Evolutionary conservation across 2,329 filamentous ascomycete species (phyloP).

Genomic region (Spiromastix sp.): DNA sequence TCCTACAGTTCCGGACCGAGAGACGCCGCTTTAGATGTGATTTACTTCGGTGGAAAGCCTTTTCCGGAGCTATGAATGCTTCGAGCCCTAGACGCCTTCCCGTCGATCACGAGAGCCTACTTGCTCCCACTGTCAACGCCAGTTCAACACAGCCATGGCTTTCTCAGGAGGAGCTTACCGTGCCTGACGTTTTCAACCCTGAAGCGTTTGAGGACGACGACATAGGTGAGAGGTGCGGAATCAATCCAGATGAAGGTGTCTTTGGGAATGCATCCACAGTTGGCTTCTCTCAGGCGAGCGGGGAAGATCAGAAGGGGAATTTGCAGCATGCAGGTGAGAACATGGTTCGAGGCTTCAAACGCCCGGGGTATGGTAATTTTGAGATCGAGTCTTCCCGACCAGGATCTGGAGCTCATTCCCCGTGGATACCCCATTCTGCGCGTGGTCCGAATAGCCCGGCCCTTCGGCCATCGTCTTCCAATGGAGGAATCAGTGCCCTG

Average conservation of each 20-base stretch:
- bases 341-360: slow-evolving; percentile 35
- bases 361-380: slow-evolving; percentile 34
- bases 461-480: slow-evolving; percentile 39
- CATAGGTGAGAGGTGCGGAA: neutral
- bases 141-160: slow-evolving; percentile 7
- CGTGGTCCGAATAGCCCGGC: slow-evolving; percentile 35
- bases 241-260: no score
- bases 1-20: no score
- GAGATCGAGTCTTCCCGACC: slow-evolving; percentile 35
- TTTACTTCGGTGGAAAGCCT: no score
- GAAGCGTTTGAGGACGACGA: slow-evolving; percentile 7
- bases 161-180: slow-evolving; percentile 11
- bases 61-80: slow-evolving; percentile 4
- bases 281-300: neutral
- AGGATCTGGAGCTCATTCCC: slow-evolving; percentile 22
- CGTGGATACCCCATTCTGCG: slow-evolving; percentile 18
- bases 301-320: slow-evolving; percentile 35
- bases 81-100: slow-evolving; percentile 5
- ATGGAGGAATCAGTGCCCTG: slow-evolving; percentile 69
- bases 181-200: slow-evolving; percentile 13
- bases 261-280: neutral
- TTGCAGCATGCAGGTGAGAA: no score
- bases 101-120: slow-evolving; percentile 6
- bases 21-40: no score
- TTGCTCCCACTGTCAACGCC: slow-evolving; percentile 3